Percentiles rank a stretch among this genome's conserved stretches.
phyloP scores from a whole-genome alignment of 2,329 filamentous ascomycete species.

The Penicillium freii region DNA sequence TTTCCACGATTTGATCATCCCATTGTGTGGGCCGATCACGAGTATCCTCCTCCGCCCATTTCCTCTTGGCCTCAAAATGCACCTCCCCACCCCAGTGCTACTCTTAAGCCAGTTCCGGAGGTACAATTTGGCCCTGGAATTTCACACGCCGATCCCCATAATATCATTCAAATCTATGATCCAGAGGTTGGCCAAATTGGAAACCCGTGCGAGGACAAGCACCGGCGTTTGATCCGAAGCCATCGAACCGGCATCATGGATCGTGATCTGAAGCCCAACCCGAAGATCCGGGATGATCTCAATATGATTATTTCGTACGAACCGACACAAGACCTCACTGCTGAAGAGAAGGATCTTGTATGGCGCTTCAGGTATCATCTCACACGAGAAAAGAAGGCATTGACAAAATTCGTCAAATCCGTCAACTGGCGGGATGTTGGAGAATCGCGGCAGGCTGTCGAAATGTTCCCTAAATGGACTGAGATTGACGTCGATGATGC shows the following conservation, averaged over 20 bases:
- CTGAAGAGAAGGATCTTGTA: constrained; percentile 91
- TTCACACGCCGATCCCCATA: constrained; percentile 59
- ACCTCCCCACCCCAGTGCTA: constrained; percentile 64
- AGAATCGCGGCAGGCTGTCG: constrained; percentile 84
- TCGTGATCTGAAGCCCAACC: constrained; percentile 91
- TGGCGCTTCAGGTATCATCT: constrained; percentile 98
- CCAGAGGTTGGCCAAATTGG: constrained; percentile 85
- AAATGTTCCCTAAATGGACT: constrained; percentile 88
- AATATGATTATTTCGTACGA: constrained; percentile 90
- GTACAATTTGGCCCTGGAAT: constrained; percentile 90
- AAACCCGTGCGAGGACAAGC: constrained; percentile 94
- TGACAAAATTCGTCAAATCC: constrained; percentile 98
- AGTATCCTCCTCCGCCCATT: constrained; percentile 82
- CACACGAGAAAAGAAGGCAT: constrained; percentile 82
- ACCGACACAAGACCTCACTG: constrained; percentile 80
- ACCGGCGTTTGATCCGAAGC: constrained; percentile 85
- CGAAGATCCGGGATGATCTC: constrained; percentile 89
- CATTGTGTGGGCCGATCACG: constrained; percentile 89
- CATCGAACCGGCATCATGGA: constrained; percentile 92
- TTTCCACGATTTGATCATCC: constrained; percentile 94
- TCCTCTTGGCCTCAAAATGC: constrained; percentile 68
- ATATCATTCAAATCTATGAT: constrained; percentile 82
- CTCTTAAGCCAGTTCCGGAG: constrained; percentile 77
- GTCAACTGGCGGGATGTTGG: constrained; percentile 87
- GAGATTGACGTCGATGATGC: constrained; percentile 97